Evolutionary conservation across 2,329 filamentous ascomycete species (phyloP), one percentile per base, ranked within the genome.

Genomic region (Fusarium hostae): DNA sequence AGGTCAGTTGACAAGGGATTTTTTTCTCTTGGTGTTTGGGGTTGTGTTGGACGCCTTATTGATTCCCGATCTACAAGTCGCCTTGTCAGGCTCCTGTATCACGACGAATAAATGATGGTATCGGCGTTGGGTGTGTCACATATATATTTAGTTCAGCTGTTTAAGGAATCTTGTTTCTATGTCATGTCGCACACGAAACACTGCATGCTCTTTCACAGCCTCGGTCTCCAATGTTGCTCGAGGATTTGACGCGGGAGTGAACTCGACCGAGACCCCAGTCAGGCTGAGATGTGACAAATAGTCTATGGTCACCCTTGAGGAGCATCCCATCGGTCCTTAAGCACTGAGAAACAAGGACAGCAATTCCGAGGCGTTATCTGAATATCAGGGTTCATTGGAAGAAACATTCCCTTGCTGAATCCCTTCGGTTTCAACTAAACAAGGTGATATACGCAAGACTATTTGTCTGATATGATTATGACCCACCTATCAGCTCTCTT

Each of bases 121-220:
- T 66, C 13, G 72, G 72, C 65, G 72, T 74, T 75, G 55, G 63
- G 45, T 66, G 63, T 73, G 66, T 63, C 40, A 62, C 56, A 66
- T 37, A 63, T 67, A 61, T 72, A 68, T 68, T 59, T 68, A 75
- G 62, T 54, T 75, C 51, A 51, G 51, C 57, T 69, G 50, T 68
- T 52, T 41, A 70, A 70, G 55, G 43, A 73, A 59, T 64, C 43
- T 59, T 62, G 43, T 61, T 66, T 45, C 45, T 66, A 59, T 45
- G 43, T 73, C 50, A 57, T 62, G 63, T 69, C 48, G 48, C 47
- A 69, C 47, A 60, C 45, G 32, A 16, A 26, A 50, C 59, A 54
- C 45, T 45, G 45, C 28, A 58, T 63, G 32, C 40, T 43, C 57
- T 59, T 56, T 57, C 35, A 50, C 47, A 52, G 59, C 40, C 64